Evolutionary conservation across 106 monocot genomes (phyloP), one percentile per base, ranked within the genome.

Genomic region (Dendrobium catenatum): DNA sequence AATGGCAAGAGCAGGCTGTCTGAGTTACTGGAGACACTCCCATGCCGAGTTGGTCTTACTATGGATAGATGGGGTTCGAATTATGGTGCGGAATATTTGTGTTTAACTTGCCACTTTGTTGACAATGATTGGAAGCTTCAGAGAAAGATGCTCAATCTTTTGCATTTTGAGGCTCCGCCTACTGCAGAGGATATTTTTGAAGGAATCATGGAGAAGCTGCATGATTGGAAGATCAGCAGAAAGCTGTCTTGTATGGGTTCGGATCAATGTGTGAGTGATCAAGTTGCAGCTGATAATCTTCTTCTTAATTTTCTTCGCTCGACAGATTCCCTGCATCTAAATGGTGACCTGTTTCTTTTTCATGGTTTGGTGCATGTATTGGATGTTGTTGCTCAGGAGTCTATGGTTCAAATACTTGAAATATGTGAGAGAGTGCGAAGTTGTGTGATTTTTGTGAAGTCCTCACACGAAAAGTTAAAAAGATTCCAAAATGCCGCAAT

Each of bases 41-140:
- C 80, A 67, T 89, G 74, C 55, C 84, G 90, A 51, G 80, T 94
- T 43, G 90, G 88, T 73, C 77, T 94, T 41, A 84, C 86, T 5
- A 87, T 88, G 10, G 94, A 94, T 43, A 80, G 80, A 58, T 91
- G 93, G 91, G 80, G 78, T 58, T 84, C 84, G 9, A 87, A 46
- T 33, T 80, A 76, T 18, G 87, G 84, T 59, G 67, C 67, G 29
- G 90, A 84, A 31, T 91, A 84, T 77, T 19, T 88, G 24, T 90
- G 93, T 82, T 76, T 93, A 83, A 84, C 88, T 18, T 88, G 93
- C 82, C 90, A 95, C 80, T 95, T 81, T 75, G 75, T 95, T 49
- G 95, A 92, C 76, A 78, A 95, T 40, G 85, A 92, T 48, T 92
- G 92, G 92, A 92, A 85, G 79, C 82, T 92, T 70, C 79, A 88